phyloP scores from a whole-genome alignment of 495 filamentous ascomycete genomes.

The Neurospora sp. region DNA sequence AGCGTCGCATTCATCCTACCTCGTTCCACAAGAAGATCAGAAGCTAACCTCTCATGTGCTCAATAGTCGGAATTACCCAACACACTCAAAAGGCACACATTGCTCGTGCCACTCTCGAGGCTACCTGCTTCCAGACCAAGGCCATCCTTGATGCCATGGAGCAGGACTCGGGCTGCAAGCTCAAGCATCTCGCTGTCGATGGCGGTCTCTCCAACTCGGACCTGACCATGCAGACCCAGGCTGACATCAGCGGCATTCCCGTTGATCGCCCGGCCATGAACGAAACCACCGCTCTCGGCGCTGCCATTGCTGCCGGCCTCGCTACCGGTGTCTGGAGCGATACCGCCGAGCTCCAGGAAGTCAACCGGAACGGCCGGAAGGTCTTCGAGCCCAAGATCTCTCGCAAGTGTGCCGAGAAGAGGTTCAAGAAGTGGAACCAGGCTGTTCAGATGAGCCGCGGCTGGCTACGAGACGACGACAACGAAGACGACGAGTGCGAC shows the following conservation, averaged over 20 bases:
- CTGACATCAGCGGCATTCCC: slow-evolving; percentile 79
- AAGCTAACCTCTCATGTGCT: neutral
- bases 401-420: slow-evolving; percentile 45
- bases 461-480: slow-evolving; percentile 45
- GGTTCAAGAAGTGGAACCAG: slow-evolving; percentile 75
- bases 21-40: slow-evolving; percentile 3
- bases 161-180: slow-evolving; percentile 70
- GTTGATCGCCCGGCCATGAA: slow-evolving; percentile 86
- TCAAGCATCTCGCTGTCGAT: slow-evolving; percentile 75
- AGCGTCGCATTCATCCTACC: neutral
- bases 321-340: slow-evolving; percentile 75
- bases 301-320: slow-evolving; percentile 90
- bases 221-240: slow-evolving; percentile 94
- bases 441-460: slow-evolving; percentile 87
- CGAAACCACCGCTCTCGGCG: slow-evolving; percentile 86
- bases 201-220: slow-evolving; percentile 92
- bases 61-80: slow-evolving; percentile 74
- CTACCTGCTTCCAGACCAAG: slow-evolving; percentile 90
- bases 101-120: slow-evolving; percentile 87
- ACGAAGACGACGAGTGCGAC: neutral
- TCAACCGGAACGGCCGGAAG: slow-evolving; percentile 65
- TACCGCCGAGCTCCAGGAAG: slow-evolving; percentile 66
- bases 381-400: slow-evolving; percentile 63
- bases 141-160: slow-evolving; percentile 95
- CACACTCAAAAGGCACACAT: slow-evolving; percentile 86